A percentile compares a stretch with the other conserved stretches of the same genome.
Evolutionary conservation across 2,329 filamentous ascomycete species (phyloP).

Genomic region (Venturia carpophila): DNA sequence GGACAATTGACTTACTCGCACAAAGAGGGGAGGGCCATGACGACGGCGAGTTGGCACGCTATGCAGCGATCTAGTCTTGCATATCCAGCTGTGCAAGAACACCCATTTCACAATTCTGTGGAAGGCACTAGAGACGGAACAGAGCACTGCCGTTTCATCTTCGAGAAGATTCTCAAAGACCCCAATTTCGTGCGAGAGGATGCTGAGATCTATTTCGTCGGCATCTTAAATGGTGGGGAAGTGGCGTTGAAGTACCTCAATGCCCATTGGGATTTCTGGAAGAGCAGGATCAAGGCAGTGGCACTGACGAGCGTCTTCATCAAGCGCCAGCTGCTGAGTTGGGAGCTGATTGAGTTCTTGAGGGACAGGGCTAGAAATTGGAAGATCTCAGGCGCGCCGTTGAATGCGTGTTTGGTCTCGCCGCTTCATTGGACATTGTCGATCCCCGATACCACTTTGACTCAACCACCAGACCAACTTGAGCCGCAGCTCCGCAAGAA

Average conservation of each 20-base stretch:
- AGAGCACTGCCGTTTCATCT: constrained; percentile 60
- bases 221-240: constrained; percentile 58
- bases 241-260: constrained; percentile 52
- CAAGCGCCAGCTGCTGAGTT: constrained; percentile 23
- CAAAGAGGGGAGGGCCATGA: constrained; percentile 52
- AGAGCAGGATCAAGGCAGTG: constrained; percentile 24
- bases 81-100: constrained; percentile 47
- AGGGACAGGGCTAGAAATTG: constrained; percentile 29
- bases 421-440: constrained; percentile 20
- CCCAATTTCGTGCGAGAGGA: constrained; percentile 37
- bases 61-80: constrained; percentile 57
- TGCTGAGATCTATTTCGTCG: constrained; percentile 61
- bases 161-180: constrained; percentile 53
- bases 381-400: constrained; percentile 24
- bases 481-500: constrained; percentile 2
- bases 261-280: constrained; percentile 30
- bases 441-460: neutral
- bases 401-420: constrained; percentile 24
- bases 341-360: constrained; percentile 27
- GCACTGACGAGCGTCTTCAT: constrained; percentile 23
- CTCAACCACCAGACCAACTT: neutral
- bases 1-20: constrained; percentile 74
- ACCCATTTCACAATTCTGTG: constrained; percentile 53
- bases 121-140: constrained; percentile 48
- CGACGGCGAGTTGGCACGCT: constrained; percentile 47